These are phyloP conservation scores for Pestalotiopsis sp. DNA, from an alignment of 2,329 filamentous ascomycete species.

Conservation along the genomic window DNA sequence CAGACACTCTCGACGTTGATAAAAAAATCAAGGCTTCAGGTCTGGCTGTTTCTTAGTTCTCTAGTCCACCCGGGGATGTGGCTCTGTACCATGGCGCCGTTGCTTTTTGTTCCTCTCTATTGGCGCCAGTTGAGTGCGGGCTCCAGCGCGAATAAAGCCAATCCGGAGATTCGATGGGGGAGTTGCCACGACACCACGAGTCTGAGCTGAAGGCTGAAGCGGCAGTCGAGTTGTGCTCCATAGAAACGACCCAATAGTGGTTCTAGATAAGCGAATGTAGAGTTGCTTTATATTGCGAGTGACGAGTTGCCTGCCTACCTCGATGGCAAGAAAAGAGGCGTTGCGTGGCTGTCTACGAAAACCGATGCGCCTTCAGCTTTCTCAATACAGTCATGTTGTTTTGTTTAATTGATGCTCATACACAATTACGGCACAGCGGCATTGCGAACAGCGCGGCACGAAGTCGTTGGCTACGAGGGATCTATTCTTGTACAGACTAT, in stretches of 20 bases:
- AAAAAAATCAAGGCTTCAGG: neutral
- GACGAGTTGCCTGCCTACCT: neutral
- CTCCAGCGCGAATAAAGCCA: neutral
- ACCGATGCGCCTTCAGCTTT: neutral
- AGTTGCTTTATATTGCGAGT: neutral
- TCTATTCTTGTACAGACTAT: neutral
- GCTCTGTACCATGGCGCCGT: neutral
- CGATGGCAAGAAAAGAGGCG: neutral
- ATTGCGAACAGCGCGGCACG: neutral
- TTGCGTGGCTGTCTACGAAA: neutral
- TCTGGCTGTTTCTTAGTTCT: neutral
- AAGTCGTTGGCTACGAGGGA: neutral
- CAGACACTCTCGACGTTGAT: neutral
- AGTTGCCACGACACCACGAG: neutral
- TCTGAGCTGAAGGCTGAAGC: neutral
- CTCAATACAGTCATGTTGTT: neutral
- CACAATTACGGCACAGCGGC: neutral
- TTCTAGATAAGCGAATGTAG: neutral
- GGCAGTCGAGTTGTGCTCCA: neutral
- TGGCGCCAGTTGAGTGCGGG: neutral
- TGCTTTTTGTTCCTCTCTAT: neutral
- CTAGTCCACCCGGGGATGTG: neutral
- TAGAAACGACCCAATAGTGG: neutral
- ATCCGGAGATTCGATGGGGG: constrained; percentile 9
- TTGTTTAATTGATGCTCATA: neutral